These are phyloP conservation scores for Trametes cubensis DNA, from an alignment of 768 basidiomycete genomes.

Conservation along the genomic window DNA sequence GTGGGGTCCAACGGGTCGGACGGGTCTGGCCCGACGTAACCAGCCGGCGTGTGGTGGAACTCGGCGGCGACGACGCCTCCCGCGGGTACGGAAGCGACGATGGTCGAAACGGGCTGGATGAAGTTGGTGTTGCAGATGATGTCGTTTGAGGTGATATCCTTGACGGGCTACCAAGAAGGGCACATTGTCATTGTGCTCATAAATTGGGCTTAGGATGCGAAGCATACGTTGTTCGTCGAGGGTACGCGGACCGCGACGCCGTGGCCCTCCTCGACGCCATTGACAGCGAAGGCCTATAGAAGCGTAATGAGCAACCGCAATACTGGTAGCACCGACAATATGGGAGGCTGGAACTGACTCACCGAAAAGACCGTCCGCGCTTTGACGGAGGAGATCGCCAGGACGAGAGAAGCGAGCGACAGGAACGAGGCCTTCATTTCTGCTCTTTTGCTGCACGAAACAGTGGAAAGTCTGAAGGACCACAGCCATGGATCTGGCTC, in stretches of 20 bases:
- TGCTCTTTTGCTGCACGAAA: not conserved
- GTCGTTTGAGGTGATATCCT: conserved; percentile 54
- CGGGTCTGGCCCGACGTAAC: conserved; percentile 50
- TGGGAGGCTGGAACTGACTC: not conserved
- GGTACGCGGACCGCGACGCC: conserved; percentile 48
- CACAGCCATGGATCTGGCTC: conserved; percentile 2
- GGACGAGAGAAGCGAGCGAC: conserved; percentile 21
- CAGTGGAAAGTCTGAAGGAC: not conserved
- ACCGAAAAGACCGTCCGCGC: conserved; percentile 37
- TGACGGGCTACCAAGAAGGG: too few relatives aligned
- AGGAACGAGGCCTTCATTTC: conserved; percentile 24
- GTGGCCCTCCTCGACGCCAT: conserved; percentile 52
- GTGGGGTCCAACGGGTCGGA: conserved; percentile 50
- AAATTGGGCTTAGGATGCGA: not conserved
- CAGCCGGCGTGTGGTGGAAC: conserved; percentile 52
- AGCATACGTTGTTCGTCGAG: conserved; percentile 48
- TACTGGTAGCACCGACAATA: too few relatives aligned
- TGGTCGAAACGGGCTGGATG: conserved; percentile 46
- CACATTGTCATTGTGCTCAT: too few relatives aligned
- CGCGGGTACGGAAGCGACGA: conserved; percentile 52
- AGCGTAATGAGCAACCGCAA: not conserved
- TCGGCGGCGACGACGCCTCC: conserved; percentile 55
- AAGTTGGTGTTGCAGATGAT: conserved; percentile 64
- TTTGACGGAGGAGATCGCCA: conserved; percentile 23
- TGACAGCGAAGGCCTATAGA: conserved; percentile 48